Base-by-base conservation (phyloP, 345 rosid species). In the Microcos paniculata region DNA sequence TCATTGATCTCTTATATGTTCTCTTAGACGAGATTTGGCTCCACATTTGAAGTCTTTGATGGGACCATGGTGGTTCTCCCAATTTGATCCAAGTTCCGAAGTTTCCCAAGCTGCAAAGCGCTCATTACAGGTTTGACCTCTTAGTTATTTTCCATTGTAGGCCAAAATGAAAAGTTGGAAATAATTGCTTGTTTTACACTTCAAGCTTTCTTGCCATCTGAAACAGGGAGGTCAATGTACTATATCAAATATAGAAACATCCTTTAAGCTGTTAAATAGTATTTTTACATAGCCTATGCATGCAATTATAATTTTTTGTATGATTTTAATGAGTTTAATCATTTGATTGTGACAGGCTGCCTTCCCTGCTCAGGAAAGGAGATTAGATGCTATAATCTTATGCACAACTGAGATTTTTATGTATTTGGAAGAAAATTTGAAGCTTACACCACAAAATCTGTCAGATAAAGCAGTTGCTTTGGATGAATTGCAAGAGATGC, bases 61-160 rank as follows among this genome's bases (percentile, higher is more conserved):
- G 94, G 99, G 99, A 72, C 98, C 98, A 18, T 95, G 99, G 99
- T 95, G 99, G 99, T 88, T 89, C 86, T 89, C 99, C 56, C 99
- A 93, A 83, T 95, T 95, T 80, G 99, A 95, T 85, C 76, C 88
- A 66, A 90, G 72, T 85, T 82, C 87, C 81, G 98, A 95, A 88
- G 96, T 93, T 87, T 85, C 97, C 78, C 86, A 88, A 77, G 92
- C 90, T 78, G 98, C 99, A 74, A 91, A 91, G 87, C 82, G 80
- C 61, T 95, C 99, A 49, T 85, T 95, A 21, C 94, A 91, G 98
- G 99, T 95, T 76, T 79, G 81, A 49, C 24, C 64, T 21, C 58
- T 58, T 62, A 35, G 51, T 81, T 67, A 42, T 42, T 42, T 5
- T 6, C 10, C 45, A 42, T 42, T 42, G 45, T 42, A 1, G 11